phyloP scores from a whole-genome alignment of 768 basidiomycete species.

The Lepiota brunneoincarnata region DNA sequence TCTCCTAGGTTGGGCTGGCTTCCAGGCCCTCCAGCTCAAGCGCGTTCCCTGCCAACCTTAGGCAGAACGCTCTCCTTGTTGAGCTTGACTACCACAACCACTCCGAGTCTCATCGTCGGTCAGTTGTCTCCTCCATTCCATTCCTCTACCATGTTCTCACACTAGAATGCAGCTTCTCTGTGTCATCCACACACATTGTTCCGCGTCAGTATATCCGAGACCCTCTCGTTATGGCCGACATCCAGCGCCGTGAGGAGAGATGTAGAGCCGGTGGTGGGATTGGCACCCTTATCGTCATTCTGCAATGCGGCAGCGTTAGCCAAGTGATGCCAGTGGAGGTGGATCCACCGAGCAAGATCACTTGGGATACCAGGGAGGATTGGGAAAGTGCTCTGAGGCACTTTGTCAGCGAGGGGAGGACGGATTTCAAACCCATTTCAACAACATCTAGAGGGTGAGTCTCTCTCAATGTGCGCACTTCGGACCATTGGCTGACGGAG shows the following conservation, averaged over 20 bases:
- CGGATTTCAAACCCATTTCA: slow-evolving; percentile 82
- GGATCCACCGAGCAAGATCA: slow-evolving; percentile 71
- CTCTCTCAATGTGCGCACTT: not conserved
- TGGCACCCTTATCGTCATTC: slow-evolving; percentile 69
- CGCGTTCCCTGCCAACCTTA: slow-evolving; percentile 75
- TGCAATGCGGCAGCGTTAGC: slow-evolving; percentile 72
- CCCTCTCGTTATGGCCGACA: slow-evolving; percentile 71
- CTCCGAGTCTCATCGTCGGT: slow-evolving; percentile 65
- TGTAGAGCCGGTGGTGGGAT: slow-evolving; percentile 75
- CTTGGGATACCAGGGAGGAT: slow-evolving; percentile 74
- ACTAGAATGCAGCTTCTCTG: slow-evolving; percentile 52
- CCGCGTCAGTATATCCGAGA: slow-evolving; percentile 72
- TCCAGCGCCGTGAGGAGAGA: slow-evolving; percentile 76
- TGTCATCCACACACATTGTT: slow-evolving; percentile 69
- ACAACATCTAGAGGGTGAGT: slow-evolving; percentile 74
- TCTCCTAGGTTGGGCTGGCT: slow-evolving; percentile 78
- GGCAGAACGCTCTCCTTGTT: slow-evolving; percentile 72
- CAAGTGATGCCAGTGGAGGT: slow-evolving; percentile 89
- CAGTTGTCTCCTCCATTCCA: slow-evolving; percentile 26
- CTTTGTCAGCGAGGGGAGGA: slow-evolving; percentile 70
- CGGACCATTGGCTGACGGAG: not conserved
- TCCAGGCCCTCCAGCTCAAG: slow-evolving; percentile 82
- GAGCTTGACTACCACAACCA: slow-evolving; percentile 59
- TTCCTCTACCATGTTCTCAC: slow-evolving; percentile 20
- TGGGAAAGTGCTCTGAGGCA: slow-evolving; percentile 68